These are phyloP conservation scores for Fusarium siculi DNA, from an alignment of 2,329 filamentous ascomycete species.

Conservation along the genomic window DNA sequence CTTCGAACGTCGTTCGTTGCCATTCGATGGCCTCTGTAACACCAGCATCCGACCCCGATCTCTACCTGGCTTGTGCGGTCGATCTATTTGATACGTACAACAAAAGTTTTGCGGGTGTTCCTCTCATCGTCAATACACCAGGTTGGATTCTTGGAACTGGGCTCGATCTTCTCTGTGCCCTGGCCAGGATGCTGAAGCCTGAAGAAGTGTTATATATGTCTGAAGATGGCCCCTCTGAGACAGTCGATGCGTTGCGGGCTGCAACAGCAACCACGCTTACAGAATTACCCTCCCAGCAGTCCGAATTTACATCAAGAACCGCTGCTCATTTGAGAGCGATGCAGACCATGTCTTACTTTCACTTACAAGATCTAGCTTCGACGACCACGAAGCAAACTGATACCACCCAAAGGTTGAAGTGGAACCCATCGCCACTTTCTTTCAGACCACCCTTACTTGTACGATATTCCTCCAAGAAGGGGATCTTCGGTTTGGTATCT, in stretches of 20 bases:
- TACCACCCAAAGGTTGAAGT: conserved; percentile 48
- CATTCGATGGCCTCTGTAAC: conserved; percentile 75
- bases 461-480: conserved; percentile 62
- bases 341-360: conserved; percentile 86
- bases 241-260: conserved; percentile 62
- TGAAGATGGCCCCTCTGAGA: conserved; percentile 67
- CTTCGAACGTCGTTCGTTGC: conserved; percentile 61
- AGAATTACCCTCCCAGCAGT: conserved; percentile 68
- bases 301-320: conserved; percentile 67
- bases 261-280: conserved; percentile 58
- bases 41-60: conserved; percentile 72
- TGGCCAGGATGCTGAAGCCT: conserved; percentile 65
- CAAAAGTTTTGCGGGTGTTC: conserved; percentile 56
- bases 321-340: conserved; percentile 75
- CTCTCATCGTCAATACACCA: conserved; percentile 78
- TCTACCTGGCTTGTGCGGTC: conserved; percentile 72
- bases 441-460: conserved; percentile 70
- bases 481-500: conserved; percentile 73
- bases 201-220: conserved; percentile 77
- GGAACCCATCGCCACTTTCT: conserved; percentile 67
- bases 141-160: conserved; percentile 80
- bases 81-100: conserved; percentile 72
- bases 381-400: conserved; percentile 10
- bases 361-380: conserved; percentile 51
- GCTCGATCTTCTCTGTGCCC: conserved; percentile 68